Base-by-base conservation (phyloP, 2,329 filamentous ascomycete species). In the Drechmeria coniospora region DNA sequence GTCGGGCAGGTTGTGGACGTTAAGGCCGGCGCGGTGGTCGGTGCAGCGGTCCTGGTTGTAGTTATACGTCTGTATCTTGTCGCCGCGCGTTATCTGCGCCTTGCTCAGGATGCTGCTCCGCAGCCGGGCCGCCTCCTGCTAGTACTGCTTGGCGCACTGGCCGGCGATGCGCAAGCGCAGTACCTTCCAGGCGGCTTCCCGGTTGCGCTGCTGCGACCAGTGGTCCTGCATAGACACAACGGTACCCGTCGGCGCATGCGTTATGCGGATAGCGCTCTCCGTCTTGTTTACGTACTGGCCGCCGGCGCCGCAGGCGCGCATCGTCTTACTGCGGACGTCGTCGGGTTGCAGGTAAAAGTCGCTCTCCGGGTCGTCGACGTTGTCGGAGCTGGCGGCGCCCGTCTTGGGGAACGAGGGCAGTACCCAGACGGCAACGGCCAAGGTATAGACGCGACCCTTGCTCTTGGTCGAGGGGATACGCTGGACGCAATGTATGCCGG, bases 261-360 rank as follows among this genome's bases (percentile, higher is more conserved):
- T 95, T 43, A 98, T 64, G 8, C 90, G 77, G 35, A 98, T 81
- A 4, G 90, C 90, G 17, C 83, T 93, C 57, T 98, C 90, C 0
- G 90, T 98, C 51, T 87, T 94, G 58, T 98, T 98, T 48, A 98
- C 90, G 54, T 98, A 90, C 58, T 98, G 90, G 1, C 90, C 90
- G 18, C 90, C 90, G 1, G 90, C 87, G 33, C 90, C 90, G 25
- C 82, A 65, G 0, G 90, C 84, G 11, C 86, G 70, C 86, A 95
- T 93, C 34, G 84, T 82, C 48, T 98, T 90, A 13, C 72, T 63
- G 28, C 67, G 67, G 15, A 98, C 83, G 33, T 98, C 87, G 34
- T 74, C 66, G 5, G 80, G 73, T 45, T 92, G 73, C 33, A 98
- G 66, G 56, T 86, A 93, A 56, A 92, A 94, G 47, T 94, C 80